These are phyloP conservation scores for Xylariomycetidae sp. DNA, from an alignment of 2,329 filamentous ascomycete genomes.

Conservation along the genomic window DNA sequence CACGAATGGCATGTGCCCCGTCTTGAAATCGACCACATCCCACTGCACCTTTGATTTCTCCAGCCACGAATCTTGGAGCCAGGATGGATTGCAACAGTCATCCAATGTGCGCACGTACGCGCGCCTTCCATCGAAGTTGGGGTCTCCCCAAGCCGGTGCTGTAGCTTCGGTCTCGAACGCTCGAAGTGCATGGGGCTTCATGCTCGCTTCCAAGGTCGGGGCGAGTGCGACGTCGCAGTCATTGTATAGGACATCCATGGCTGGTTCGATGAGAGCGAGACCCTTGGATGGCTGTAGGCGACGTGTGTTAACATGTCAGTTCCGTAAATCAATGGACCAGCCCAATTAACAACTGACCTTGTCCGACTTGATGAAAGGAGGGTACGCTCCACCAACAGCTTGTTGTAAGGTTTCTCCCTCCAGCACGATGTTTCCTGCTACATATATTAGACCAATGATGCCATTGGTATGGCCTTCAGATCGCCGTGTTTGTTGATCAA, in stretches of 20 bases:
- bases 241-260: constrained; percentile 17
- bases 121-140: constrained; percentile 13
- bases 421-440: constrained; percentile 14
- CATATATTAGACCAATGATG: constrained; percentile 16
- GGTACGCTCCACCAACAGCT: constrained; percentile 12
- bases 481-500: constrained; percentile 15
- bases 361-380: constrained; percentile 15
- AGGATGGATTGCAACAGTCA: constrained; percentile 16
- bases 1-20: constrained; percentile 23
- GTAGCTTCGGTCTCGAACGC: constrained; percentile 13
- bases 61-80: constrained; percentile 17
- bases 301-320: not conserved
- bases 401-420: constrained; percentile 12
- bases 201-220: constrained; percentile 5
- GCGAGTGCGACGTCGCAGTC: constrained; percentile 12
- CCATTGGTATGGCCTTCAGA: constrained; percentile 6
- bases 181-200: constrained; percentile 12
- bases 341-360: no score
- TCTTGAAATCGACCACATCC: constrained; percentile 19
- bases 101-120: constrained; percentile 15
- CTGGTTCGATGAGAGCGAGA: constrained; percentile 16
- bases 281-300: constrained; percentile 8
- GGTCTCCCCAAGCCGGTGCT: constrained; percentile 15
- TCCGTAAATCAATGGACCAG: no score
- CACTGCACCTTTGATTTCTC: constrained; percentile 19